These are phyloP conservation scores for Isatis tinctoria DNA, from an alignment of 345 rosid genomes.

Conservation along the genomic window DNA sequence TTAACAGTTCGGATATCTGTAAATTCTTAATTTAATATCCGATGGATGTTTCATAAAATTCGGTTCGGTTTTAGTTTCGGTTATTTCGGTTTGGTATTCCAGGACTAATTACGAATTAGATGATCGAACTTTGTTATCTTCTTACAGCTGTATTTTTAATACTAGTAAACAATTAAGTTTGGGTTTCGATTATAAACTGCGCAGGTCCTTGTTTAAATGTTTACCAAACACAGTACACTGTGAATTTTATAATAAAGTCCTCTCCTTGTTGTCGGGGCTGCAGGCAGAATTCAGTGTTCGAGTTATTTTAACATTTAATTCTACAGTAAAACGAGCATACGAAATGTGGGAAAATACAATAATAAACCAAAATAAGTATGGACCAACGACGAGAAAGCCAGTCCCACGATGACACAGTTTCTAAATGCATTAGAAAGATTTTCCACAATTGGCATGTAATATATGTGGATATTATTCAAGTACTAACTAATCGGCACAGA, in stretches of 20 bases:
- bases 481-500: neutral
- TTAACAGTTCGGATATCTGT: too few species aligned
- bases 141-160: neutral
- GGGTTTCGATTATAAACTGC: neutral
- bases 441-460: neutral
- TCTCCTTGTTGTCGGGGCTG: neutral
- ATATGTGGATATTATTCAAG: neutral
- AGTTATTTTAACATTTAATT: neutral
- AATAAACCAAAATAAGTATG: neutral
- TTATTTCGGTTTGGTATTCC: too few species aligned
- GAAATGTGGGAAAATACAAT: neutral
- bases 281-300: neutral
- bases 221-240: neutral
- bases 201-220: neutral
- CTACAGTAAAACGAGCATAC: neutral
- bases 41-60: too few species aligned
- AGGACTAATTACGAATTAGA: too few species aligned
- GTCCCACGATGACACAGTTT: neutral
- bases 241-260: neutral
- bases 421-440: neutral
- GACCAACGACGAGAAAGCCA: slow-evolving; percentile 10
- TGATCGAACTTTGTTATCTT: neutral
- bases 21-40: too few species aligned
- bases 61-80: too few species aligned
- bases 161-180: too few species aligned